Evolutionary conservation across 371 early-diverging fungal genomes (phyloP), one percentile per base, ranked within the genome.

Genomic region (Mucor indicus): DNA sequence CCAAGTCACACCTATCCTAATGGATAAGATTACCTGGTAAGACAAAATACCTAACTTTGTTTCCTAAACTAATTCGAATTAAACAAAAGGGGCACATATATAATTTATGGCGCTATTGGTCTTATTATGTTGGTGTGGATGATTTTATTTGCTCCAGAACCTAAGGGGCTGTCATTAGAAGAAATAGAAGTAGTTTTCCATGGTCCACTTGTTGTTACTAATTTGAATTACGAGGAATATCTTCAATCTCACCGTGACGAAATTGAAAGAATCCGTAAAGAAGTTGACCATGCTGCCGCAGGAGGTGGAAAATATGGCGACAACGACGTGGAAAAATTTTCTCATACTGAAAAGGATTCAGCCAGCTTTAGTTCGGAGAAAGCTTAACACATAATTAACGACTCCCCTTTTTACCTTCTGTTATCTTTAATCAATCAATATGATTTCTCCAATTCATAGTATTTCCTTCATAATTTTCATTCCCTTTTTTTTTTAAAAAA

Each of bases 71-170:
- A 4, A 33, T n/a, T n/a, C n/a, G n/a, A 7, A 10, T n/a, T n/a
- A n/a, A n/a, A n/a, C n/a, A n/a, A 37, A n/a, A 47, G 47, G 38
- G 71, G 77, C 13, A 60, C 80, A 21, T 84, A 83, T 67, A 58
- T 74, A 37, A 79, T 87, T 50, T 86, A 83, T 46, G 80, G 75
- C 23, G 65, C 53, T 6, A 72, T 84, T 55, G 80, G 84, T 68
- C 48, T 81, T 21, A 72, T 72, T 33, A 77, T 84, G 57, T 53
- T 77, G 43, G 57, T 64, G 17, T 61, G 72, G 50, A 64, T 88
- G 44, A 84, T 69, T 64, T 48, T 84, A 51, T 81, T 82, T 57
- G 79, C 80, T 47, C 92, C 90, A 1, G 90, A 89, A 67, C 88
- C 90, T 55, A 84, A 84, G 32, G 53, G 53, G 38, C 41, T 58